phyloP scores from a whole-genome alignment of 371 early-diverging fungal species.

The Apophysomyces elegans region DNA sequence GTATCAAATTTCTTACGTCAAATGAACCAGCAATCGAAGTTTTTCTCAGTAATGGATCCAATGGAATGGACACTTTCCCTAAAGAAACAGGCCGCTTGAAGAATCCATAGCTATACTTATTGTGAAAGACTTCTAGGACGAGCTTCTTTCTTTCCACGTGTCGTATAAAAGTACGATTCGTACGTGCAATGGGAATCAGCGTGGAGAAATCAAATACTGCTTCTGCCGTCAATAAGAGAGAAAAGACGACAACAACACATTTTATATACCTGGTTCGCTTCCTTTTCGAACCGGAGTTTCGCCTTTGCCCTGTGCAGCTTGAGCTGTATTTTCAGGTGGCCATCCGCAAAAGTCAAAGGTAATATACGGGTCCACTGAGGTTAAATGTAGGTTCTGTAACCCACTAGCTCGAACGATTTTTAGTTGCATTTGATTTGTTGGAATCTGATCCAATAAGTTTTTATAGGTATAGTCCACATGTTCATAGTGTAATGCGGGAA shows the following conservation, averaged over 20 bases:
- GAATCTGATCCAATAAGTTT: conserved; percentile 59
- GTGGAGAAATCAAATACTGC: conserved; percentile 63
- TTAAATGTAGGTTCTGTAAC: conserved; percentile 58
- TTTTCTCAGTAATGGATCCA: conserved; percentile 64
- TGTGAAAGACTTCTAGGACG: conserved; percentile 73
- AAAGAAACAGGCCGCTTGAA: conserved; percentile 62
- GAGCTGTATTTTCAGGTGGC: conserved; percentile 67
- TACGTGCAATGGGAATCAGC: conserved; percentile 66
- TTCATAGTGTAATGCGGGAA: conserved; percentile 65
- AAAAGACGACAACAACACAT: not conserved
- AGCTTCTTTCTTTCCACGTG: conserved; percentile 72
- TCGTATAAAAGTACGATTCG: conserved; percentile 61
- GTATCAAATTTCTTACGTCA: conserved; percentile 54
- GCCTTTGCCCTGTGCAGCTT: conserved; percentile 64
- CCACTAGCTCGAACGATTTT: conserved; percentile 59
- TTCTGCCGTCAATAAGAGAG: too few species aligned
- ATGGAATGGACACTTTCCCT: conserved; percentile 64
- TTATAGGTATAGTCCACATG: conserved; percentile 65
- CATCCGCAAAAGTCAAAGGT: conserved; percentile 75
- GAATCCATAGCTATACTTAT: conserved; percentile 59
- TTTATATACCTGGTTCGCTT: conserved; percentile 49
- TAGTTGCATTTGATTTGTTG: conserved; percentile 70
- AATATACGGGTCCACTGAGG: conserved; percentile 70
- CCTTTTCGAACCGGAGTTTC: conserved; percentile 60
- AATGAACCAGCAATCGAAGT: conserved; percentile 69